Percentiles rank a stretch among this genome's conserved stretches.
phyloP scores from a whole-genome alignment of 2,329 filamentous ascomycete species.

The Paraconiothyrium brasiliense region DNA sequence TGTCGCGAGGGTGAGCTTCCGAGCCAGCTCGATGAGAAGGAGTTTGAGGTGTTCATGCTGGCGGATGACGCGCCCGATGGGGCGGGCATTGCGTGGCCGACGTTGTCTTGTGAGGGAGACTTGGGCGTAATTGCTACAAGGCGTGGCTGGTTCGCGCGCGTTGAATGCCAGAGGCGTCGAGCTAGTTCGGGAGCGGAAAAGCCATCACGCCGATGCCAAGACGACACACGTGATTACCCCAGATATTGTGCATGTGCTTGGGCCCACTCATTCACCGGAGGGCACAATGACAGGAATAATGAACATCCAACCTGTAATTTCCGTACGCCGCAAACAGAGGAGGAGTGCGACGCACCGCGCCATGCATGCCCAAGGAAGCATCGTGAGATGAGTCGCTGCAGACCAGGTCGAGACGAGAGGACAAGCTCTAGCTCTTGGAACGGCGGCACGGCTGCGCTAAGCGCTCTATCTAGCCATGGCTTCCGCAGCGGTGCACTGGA shows the following conservation, averaged over 20 bases:
- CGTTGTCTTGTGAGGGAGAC: slow-evolving; percentile 11
- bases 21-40: slow-evolving; percentile 44
- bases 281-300: neutral
- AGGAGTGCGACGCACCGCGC: neutral
- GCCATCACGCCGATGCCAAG: slow-evolving; percentile 22
- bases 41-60: slow-evolving; percentile 46
- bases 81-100: slow-evolving; percentile 37
- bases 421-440: slow-evolving; percentile 1
- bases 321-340: too few relatives aligned
- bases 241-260: neutral
- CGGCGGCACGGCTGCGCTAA: slow-evolving; percentile 14
- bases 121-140: slow-evolving; percentile 25
- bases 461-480: neutral
- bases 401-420: slow-evolving; percentile 8
- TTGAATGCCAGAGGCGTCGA: slow-evolving; percentile 2
- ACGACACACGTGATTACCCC: slow-evolving; percentile 12
- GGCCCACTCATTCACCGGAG: neutral
- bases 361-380: neutral
- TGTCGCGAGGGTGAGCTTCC: slow-evolving; percentile 42
- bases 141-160: slow-evolving; percentile 26
- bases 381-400: neutral
- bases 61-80: slow-evolving; percentile 45
- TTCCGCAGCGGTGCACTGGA: neutral
- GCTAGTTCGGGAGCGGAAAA: slow-evolving; percentile 9
- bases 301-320: too few relatives aligned